Evolutionary conservation across 345 rosid species (phyloP).

Genomic region (Brassica nigra): DNA sequence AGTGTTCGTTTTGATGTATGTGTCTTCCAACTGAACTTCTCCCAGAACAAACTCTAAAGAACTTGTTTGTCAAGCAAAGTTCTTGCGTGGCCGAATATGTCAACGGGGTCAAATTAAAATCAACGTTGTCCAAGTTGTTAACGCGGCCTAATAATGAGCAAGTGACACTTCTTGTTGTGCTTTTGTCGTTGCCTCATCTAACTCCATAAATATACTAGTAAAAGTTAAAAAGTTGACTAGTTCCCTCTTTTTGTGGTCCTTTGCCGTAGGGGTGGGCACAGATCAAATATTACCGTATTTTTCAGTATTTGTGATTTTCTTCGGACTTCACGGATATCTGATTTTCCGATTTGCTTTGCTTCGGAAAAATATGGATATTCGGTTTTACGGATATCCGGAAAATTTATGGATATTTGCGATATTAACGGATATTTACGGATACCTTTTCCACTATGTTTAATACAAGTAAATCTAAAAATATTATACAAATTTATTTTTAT

Average conservation of each 20-base stretch:
- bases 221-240: neutral
- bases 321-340: no score
- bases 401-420: no score
- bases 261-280: neutral
- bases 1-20: neutral
- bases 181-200: conserved; percentile 3
- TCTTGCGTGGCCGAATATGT: neutral
- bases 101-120: conserved; percentile 1
- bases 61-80: conserved; percentile 19
- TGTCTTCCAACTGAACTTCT: neutral
- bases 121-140: conserved; percentile 3
- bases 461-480: no score
- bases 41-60: neutral
- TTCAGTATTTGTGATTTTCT: no score
- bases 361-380: no score
- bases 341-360: no score
- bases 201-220: neutral
- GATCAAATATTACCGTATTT: no score
- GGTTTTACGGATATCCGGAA: no score
- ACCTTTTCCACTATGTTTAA: no score
- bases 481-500: no score
- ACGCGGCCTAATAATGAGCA: neutral
- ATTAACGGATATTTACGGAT: no score
- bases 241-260: neutral
- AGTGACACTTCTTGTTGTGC: neutral